phyloP scores from a whole-genome alignment of 2,329 filamentous ascomycete genomes.

The Colletotrichum tropicale region DNA sequence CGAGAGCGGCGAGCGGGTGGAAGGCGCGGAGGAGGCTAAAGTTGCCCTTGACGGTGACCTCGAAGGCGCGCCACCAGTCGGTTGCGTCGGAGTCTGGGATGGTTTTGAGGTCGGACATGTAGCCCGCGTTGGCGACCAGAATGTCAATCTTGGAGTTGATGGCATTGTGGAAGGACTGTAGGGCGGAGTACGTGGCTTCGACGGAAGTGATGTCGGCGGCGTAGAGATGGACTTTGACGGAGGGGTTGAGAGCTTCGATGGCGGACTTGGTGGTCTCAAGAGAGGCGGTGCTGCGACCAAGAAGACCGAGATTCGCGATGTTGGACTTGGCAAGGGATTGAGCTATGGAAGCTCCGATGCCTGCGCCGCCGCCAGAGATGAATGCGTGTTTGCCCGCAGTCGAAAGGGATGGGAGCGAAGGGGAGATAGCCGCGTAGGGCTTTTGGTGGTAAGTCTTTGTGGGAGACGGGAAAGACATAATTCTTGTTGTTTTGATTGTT shows the following conservation, averaged over 20 bases:
- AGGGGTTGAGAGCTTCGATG: constrained; percentile 21
- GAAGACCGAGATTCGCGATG: constrained; percentile 55
- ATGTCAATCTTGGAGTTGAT: constrained; percentile 25
- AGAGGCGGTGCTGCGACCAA: constrained; percentile 29
- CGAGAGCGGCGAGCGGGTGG: constrained; percentile 35
- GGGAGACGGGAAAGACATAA: constrained; percentile 22
- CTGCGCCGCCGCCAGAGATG: constrained; percentile 59
- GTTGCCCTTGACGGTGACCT: constrained; percentile 54
- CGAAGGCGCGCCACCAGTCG: constrained; percentile 33
- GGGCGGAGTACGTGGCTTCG: not conserved
- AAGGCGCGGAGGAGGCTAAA: constrained; percentile 52
- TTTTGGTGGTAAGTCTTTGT: constrained; percentile 20
- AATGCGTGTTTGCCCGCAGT: constrained; percentile 49
- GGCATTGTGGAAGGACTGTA: not conserved
- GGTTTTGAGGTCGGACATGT: constrained; percentile 20
- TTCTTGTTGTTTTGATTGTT: accelerated
- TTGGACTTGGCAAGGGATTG: constrained; percentile 41
- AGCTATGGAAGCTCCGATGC: constrained; percentile 51
- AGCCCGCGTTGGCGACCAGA: constrained; percentile 31
- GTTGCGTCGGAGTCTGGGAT: constrained; percentile 20
- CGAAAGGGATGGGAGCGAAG: constrained; percentile 26
- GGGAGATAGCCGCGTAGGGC: constrained; percentile 30
- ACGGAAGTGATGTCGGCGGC: constrained; percentile 21
- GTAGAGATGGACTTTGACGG: constrained; percentile 21
- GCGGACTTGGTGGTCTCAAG: constrained; percentile 27